phyloP scores from a whole-genome alignment of 2,329 filamentous ascomycete species.

The Phyllosticta citrichinensis region DNA sequence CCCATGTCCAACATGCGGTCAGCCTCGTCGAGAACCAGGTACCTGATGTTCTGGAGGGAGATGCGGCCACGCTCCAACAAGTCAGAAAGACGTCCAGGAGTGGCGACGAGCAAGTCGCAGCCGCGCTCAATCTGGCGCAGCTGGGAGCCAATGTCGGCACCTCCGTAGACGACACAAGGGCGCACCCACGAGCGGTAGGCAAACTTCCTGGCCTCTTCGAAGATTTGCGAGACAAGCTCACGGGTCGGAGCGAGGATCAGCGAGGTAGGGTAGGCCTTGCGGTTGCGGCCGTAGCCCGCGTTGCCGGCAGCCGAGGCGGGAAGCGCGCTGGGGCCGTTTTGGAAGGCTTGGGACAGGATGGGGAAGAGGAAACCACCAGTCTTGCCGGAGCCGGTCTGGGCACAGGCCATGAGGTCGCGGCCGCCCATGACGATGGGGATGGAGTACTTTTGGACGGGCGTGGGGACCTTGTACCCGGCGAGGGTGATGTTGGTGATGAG shows the following conservation, averaged over 20 bases:
- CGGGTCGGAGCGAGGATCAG: slow-evolving; percentile 93
- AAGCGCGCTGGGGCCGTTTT: slow-evolving; percentile 67
- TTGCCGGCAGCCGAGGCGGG: slow-evolving; percentile 55
- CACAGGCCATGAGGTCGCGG: slow-evolving; percentile 98
- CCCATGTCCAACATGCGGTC: slow-evolving; percentile 99
- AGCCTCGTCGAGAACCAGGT: slow-evolving; percentile 95
- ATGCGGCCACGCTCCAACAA: slow-evolving; percentile 97
- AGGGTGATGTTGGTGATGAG: slow-evolving; percentile 87
- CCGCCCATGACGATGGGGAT: slow-evolving; percentile 98
- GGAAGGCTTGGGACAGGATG: slow-evolving; percentile 94
- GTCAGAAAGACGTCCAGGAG: slow-evolving; percentile 92
- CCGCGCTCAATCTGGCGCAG: slow-evolving; percentile 96
- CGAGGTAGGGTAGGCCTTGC: slow-evolving; percentile 95
- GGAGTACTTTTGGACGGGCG: slow-evolving; percentile 98
- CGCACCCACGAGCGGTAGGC: slow-evolving; percentile 98
- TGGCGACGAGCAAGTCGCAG: slow-evolving; percentile 93
- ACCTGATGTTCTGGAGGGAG: slow-evolving; percentile 97
- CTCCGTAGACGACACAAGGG: slow-evolving; percentile 96
- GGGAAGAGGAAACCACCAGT: slow-evolving; percentile 99
- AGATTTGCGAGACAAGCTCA: slow-evolving; percentile 98
- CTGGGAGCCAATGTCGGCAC: slow-evolving; percentile 96
- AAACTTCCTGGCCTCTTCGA: slow-evolving; percentile 95
- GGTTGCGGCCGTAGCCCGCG: slow-evolving; percentile 71
- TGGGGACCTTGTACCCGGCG: slow-evolving; percentile 89
- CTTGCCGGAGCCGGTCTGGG: slow-evolving; percentile 99